Conservation (phyloP, 257 asterid species). For the Knoxia roxburghii region DNA sequence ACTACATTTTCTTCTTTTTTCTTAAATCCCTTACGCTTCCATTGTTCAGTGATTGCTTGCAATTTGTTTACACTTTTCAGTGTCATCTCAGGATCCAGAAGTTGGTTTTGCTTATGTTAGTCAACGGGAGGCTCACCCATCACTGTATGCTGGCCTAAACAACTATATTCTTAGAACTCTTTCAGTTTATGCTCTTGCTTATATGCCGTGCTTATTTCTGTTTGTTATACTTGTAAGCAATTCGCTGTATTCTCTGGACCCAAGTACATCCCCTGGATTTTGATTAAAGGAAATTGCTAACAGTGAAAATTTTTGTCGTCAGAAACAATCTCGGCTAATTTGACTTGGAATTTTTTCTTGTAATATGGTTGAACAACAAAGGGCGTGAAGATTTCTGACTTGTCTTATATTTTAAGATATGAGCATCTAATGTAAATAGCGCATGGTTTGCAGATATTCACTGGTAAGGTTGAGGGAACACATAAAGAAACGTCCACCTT, state of each 20-base stretch:
- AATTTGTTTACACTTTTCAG: constrained; percentile 10
- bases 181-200: not conserved
- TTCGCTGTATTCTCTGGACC: not conserved
- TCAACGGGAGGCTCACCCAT: constrained; percentile 91
- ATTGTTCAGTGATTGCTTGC: constrained; percentile 7
- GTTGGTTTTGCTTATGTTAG: constrained; percentile 90
- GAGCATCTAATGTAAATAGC: not conserved
- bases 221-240: not conserved
- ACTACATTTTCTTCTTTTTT: constrained; percentile 4
- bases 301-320: not conserved
- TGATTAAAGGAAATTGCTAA: not conserved
- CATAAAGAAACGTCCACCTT: constrained; percentile 97
- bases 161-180: constrained; percentile 3
- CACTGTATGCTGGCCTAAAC: constrained; percentile 57
- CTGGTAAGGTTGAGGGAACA: constrained; percentile 81
- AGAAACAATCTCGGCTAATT: not conserved
- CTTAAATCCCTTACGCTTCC: not conserved
- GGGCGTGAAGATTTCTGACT: not conserved
- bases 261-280: not conserved
- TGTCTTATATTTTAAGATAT: not conserved
- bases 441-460: constrained; percentile 48
- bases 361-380: not conserved
- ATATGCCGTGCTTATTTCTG: not conserved
- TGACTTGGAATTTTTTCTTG: not conserved
- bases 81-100: constrained; percentile 67